Evolutionary conservation across 2,329 filamentous ascomycete species (phyloP), one percentile per base, ranked within the genome.

Genomic region (Aspergillus novoparasiticus): DNA sequence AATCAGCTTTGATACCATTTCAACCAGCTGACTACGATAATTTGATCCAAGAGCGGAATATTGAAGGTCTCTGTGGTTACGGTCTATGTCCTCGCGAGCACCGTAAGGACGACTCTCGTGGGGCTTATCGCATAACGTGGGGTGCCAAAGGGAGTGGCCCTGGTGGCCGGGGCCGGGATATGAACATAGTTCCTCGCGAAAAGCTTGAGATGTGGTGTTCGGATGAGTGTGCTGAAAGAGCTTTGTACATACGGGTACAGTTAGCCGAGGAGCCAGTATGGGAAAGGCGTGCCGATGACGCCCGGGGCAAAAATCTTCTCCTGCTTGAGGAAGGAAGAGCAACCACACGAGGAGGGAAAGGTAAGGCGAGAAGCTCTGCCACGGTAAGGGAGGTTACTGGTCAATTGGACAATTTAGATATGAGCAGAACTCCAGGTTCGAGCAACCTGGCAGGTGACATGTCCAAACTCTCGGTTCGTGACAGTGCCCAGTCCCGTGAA

Each of bases 21-120:
- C 92, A 94, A 75, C 92, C 94, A 0, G 85, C 86, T 59, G 94
- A 99, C 81, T 96, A 96, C 81, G 93, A 97, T 73, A 90, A 92
- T 67, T 82, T 98, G 57, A 89, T 97, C 64, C 86, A 90, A 67
- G 95, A 99, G 82, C 91, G 95, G 72, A 96, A 96, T 76, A 90
- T 92, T 68, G 89, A 92, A 70, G 87, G 85, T 50, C 84, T 87
- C 23, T 99, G 95, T 79, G 95, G 93, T 1, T 98, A 97, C 75
- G 83, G 86, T 0, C 84, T 98, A 32, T 99, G 95, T 76, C 80
- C 87, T 0, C 84, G 84, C 19, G 83, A 87, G n/a, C 88, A 88
- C 45, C 82, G 84, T 36, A 82, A 83, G 36, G 82, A 86, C 58
- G 80, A 83, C 19, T 80, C 82, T 12, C 85, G 84, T 1, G 89